Conservation (phyloP, 1,139 yeast species). For the Kodamaea suecica region DNA sequence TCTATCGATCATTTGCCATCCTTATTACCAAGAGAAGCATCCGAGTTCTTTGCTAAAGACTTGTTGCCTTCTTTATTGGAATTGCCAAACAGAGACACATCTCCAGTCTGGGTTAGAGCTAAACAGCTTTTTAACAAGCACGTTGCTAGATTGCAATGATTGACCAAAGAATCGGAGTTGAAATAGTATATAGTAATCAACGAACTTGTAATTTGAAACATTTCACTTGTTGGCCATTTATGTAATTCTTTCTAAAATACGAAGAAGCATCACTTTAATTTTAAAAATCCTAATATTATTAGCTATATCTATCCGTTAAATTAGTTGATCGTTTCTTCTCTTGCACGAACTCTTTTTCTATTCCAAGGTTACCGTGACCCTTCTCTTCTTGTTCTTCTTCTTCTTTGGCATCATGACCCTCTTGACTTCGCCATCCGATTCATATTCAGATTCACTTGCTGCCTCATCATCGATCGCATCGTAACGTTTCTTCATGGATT, state of each 20-base stretch:
- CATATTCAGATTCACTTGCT: constrained; percentile 63
- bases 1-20: constrained; percentile 98
- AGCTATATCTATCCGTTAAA: too few species aligned
- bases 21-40: constrained; percentile 92
- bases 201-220: too few species aligned
- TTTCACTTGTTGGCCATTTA: too few species aligned
- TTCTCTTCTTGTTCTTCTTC: constrained; percentile 36
- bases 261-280: too few species aligned
- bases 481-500: constrained; percentile 66
- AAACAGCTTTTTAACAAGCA: constrained; percentile 78
- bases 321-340: too few species aligned
- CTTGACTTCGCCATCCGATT: constrained; percentile 58
- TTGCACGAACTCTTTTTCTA: constrained; percentile 23
- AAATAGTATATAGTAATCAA: too few species aligned
- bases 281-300: too few species aligned
- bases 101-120: constrained; percentile 92
- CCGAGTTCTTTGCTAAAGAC: constrained; percentile 84
- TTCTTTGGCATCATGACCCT: constrained; percentile 42
- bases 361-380: constrained; percentile 58
- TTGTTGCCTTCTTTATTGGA: constrained; percentile 83
- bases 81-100: constrained; percentile 72
- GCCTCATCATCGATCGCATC: constrained; percentile 29
- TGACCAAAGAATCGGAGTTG: too few species aligned
- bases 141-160: constrained; percentile 54
- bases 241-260: too few species aligned